phyloP scores from a whole-genome alignment of 2,329 filamentous ascomycete genomes.

The Diplodia seriata region DNA sequence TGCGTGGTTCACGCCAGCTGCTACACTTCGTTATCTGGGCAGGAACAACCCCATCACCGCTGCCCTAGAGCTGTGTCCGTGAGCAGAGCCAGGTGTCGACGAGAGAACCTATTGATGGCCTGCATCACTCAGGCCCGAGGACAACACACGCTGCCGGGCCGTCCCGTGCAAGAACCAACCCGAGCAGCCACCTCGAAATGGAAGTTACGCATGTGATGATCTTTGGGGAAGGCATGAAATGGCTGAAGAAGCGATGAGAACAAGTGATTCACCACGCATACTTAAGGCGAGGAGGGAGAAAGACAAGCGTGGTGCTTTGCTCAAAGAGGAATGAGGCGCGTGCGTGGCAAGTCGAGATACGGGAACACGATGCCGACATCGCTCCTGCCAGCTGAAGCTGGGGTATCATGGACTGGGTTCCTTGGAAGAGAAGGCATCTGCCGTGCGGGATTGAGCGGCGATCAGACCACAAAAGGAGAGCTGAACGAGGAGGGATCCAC shows the following conservation, averaged over 20 bases:
- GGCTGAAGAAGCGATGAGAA: not conserved
- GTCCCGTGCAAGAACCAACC: not conserved
- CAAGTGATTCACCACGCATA: not conserved
- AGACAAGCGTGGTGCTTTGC: not conserved
- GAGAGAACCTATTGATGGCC: not conserved
- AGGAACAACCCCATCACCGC: not conserved
- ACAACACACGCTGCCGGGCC: no score
- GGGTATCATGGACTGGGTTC: not conserved
- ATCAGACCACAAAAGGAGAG: not conserved
- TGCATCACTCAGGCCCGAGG: no score
- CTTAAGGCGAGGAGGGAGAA: not conserved
- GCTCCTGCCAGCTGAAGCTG: not conserved
- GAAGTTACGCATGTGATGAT: not conserved
- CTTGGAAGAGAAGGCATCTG: not conserved
- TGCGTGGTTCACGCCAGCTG: not conserved
- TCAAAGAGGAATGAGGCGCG: not conserved
- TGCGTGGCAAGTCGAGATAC: not conserved
- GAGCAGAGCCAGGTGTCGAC: not conserved
- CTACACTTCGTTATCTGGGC: not conserved
- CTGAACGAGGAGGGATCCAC: not conserved
- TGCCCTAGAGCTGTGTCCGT: not conserved
- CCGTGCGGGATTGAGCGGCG: constrained; percentile 3
- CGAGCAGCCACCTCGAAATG: not conserved
- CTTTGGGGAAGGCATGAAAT: not conserved
- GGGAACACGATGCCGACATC: not conserved